Evolutionary conservation across 2,329 filamentous ascomycete species (phyloP), one percentile per base, ranked within the genome.

Genomic region (Amphichorda felina): DNA sequence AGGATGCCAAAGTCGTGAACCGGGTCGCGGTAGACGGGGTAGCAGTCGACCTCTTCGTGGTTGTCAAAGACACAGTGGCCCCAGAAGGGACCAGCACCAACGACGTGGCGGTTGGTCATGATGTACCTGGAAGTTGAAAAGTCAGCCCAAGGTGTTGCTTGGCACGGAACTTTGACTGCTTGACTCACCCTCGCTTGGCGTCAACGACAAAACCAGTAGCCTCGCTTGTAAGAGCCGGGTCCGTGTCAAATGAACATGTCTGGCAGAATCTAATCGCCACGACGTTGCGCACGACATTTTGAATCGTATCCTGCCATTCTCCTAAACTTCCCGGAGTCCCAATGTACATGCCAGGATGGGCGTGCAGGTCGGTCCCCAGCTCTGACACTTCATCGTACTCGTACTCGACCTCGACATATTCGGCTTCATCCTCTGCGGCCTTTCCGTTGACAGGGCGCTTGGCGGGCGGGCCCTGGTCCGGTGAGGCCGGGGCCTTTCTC

Each of bases 261-360:
- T 95, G 87, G 56, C 89, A 96, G 64, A 98, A 98, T 46, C 94
- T 83, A 50, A 98, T 96, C n/a, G 89, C 94, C 34, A 98, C 91
- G 14, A 96, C 91, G 47, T 88, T 94, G 54, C 82, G 79, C 36
- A 98, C 88, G 3, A 98, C 91, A 41, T 78, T 81, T 59, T 95
- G 88, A 41, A 96, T 94, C 1, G 88, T 95, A 34, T 79, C 82
- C 60, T 96, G 89, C 91, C 91, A 98, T 62, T 94, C 88, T 26
- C 57, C 57, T 33, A 59, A 43, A 46, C 55, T 61, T 19, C 44
- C 51, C n/a, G 58, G 58, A 4, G 56, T 59, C 40, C 51, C 58
- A 33, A 57, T 48, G 37, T 53, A 58, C 45, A 57, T 49, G 21
- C 43, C 45, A 8, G 40, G 53, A 40, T 48, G 53, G 17, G 57